Percentiles rank a stretch among this genome's conserved stretches.
Evolutionary conservation across 2,329 filamentous ascomycete genomes (phyloP).

Genomic region (Cladorrhinum sp.): DNA sequence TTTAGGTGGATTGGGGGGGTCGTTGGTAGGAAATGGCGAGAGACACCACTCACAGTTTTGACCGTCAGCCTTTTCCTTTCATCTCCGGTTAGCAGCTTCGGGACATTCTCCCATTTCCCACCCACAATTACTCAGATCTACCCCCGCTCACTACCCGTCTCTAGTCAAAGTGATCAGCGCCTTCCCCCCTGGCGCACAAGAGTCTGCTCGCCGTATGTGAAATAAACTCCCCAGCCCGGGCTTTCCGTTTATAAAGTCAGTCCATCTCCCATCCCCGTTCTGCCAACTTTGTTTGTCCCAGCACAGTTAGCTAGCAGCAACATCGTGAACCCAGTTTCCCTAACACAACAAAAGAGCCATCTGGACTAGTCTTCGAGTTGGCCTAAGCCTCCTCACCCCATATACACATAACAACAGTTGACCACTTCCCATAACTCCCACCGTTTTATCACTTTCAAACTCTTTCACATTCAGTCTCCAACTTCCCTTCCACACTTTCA

Average conservation of each 20-base stretch:
- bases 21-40: background rate
- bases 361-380: background rate
- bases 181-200: conserved; percentile 1
- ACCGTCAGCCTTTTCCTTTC: background rate
- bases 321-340: background rate
- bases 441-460: background rate
- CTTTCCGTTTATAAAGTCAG: conserved; percentile 21
- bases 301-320: background rate
- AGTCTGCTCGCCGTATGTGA: conserved; percentile 20
- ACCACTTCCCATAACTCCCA: background rate
- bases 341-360: background rate
- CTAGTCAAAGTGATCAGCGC: background rate
- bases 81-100: background rate
- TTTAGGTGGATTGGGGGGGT: background rate
- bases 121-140: background rate
- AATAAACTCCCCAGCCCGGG: background rate
- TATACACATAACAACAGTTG: background rate
- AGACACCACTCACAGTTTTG: background rate
- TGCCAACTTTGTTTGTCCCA: conserved; percentile 7
- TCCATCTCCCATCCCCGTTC: conserved; percentile 1
- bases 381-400: background rate
- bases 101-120: background rate
- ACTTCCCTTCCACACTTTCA: background rate
- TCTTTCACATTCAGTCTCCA: background rate
- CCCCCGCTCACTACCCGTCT: background rate